These are phyloP conservation scores for Catenaria anguillulae DNA, from an alignment of 371 early-diverging fungal species.

Conservation along the genomic window DNA sequence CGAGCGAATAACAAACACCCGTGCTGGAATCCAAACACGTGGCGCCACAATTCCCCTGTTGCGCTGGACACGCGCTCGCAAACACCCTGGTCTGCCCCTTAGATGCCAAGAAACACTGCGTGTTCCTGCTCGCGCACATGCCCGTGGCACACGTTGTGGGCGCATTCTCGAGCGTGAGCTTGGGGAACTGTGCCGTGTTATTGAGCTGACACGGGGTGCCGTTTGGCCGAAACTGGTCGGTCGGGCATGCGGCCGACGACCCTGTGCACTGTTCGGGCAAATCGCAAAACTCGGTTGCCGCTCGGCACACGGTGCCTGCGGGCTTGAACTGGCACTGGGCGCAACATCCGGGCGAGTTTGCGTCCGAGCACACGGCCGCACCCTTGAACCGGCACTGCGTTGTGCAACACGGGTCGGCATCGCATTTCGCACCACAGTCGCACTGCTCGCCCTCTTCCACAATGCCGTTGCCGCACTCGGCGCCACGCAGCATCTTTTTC, in stretches of 20 bases:
- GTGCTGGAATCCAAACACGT: neutral
- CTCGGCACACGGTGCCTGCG: slow-evolving; percentile 50
- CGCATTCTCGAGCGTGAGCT: neutral
- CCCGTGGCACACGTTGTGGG: neutral
- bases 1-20: neutral
- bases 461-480: slow-evolving; percentile 89
- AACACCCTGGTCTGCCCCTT: neutral
- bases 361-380: slow-evolving; percentile 62
- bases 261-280: neutral
- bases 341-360: slow-evolving; percentile 65
- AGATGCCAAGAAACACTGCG: slow-evolving; percentile 1
- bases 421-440: slow-evolving; percentile 75
- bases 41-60: neutral
- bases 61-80: neutral
- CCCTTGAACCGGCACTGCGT: slow-evolving; percentile 61
- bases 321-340: slow-evolving; percentile 48
- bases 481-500: slow-evolving; percentile 24
- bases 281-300: slow-evolving; percentile 9
- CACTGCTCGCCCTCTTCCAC: slow-evolving; percentile 82
- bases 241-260: neutral
- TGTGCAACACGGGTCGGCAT: slow-evolving; percentile 65
- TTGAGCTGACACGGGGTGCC: neutral
- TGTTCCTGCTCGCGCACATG: neutral
- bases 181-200: neutral
- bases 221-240: neutral